Conservation (phyloP, 2,329 filamentous ascomycete species). For the Pestalotiopsis sp. region DNA sequence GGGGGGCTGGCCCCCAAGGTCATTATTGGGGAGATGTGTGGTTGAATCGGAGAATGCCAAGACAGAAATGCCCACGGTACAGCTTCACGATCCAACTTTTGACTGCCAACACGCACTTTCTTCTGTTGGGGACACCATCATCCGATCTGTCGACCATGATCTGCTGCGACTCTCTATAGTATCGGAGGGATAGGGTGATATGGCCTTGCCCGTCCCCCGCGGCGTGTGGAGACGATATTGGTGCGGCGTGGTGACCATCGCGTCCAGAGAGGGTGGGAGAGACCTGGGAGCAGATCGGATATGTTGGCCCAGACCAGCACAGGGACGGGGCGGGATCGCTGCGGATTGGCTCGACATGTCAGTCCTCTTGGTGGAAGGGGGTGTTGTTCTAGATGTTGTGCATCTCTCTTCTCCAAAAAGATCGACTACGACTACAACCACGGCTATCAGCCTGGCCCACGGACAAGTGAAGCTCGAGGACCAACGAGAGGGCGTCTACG, state of each 20-base stretch:
- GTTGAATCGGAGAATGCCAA: not conserved
- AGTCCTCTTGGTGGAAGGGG: not conserved
- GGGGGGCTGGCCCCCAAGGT: not conserved
- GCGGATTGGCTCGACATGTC: not conserved
- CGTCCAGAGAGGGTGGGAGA: not conserved
- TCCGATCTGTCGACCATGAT: constrained; percentile 1
- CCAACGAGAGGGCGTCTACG: not conserved
- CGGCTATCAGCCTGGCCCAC: not conserved
- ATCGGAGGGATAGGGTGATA: not conserved
- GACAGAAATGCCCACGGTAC: not conserved
- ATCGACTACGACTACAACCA: not conserved
- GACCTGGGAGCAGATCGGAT: not conserved
- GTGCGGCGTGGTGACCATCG: not conserved
- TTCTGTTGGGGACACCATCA: not conserved
- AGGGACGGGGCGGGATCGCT: not conserved
- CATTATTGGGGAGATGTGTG: not conserved
- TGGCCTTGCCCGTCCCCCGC: not conserved
- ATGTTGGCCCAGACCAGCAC: not conserved
- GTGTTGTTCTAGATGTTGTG: not conserved
- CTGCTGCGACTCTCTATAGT: not conserved
- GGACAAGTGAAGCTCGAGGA: not conserved
- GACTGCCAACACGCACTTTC: not conserved
- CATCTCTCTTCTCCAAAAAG: not conserved
- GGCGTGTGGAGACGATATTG: not conserved
- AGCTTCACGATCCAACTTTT: not conserved